A percentile compares a stretch with the other conserved stretches of the same genome.
These are phyloP conservation scores for Penicillium maclennaniae DNA, from an alignment of 495 filamentous ascomycete species.

Conservation along the genomic window DNA sequence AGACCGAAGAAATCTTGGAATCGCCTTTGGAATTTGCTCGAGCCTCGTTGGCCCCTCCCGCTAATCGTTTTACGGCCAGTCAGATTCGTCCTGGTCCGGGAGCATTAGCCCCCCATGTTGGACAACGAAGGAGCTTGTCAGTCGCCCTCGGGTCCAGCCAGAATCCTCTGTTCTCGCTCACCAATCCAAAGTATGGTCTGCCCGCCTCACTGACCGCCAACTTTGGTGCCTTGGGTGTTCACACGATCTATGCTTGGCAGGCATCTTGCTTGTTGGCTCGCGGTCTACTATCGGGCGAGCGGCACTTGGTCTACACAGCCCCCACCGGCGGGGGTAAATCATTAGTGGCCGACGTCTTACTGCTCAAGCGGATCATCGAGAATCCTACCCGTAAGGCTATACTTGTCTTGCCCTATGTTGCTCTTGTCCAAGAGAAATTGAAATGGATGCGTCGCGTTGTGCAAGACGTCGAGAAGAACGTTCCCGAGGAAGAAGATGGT, in stretches of 20 bases:
- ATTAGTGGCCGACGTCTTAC: conserved; percentile 69
- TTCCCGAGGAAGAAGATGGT: conserved; percentile 30
- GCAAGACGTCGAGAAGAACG: conserved; percentile 53
- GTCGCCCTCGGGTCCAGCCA: conserved; percentile 49
- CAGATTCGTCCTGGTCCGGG: conserved; percentile 32
- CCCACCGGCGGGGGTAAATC: conserved; percentile 82
- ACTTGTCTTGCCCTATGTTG: conserved; percentile 77
- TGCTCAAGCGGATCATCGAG: conserved; percentile 68
- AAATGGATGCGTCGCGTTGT: conserved; percentile 71
- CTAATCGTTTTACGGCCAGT: conserved; percentile 37
- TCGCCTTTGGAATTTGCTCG: conserved; percentile 25
- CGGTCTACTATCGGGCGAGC: conserved; percentile 61
- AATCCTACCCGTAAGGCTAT: conserved; percentile 66
- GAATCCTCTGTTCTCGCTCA: conserved; percentile 59
- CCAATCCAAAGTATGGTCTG: conserved; percentile 63
- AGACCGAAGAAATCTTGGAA: conserved; percentile 14
- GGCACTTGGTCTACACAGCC: conserved; percentile 78
- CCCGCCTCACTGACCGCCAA: conserved; percentile 59
- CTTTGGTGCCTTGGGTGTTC: conserved; percentile 60
- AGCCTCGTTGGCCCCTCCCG: conserved; percentile 20
- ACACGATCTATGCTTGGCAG: conserved; percentile 77
- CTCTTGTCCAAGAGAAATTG: conserved; percentile 79
- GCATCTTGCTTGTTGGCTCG: conserved; percentile 69
- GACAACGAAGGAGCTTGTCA: conserved; percentile 38
- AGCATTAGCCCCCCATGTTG: conserved; percentile 36